Conservation (phyloP, 116 monocot genomes). For the Zostera marina region DNA sequence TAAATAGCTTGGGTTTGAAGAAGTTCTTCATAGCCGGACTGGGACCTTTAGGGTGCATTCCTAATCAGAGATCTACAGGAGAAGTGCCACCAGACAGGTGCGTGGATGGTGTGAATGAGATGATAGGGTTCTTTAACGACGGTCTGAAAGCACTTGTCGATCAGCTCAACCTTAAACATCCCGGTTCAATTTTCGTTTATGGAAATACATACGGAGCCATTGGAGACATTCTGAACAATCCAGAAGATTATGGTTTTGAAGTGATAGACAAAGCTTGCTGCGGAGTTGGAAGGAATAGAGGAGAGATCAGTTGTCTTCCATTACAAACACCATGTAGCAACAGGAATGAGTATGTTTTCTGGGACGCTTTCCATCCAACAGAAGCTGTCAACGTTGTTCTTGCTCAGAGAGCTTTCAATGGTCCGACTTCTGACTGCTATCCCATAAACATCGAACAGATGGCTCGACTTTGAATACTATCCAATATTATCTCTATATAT, state of each 20-base stretch:
- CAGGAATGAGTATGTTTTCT: slow-evolving; percentile 36
- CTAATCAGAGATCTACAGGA: slow-evolving; percentile 36
- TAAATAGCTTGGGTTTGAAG: slow-evolving; percentile 38
- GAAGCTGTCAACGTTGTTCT: slow-evolving; percentile 41
- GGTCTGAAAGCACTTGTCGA: slow-evolving; percentile 39
- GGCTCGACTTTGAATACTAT: slow-evolving; percentile 12
- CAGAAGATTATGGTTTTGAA: slow-evolving; percentile 35
- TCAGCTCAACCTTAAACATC: slow-evolving; percentile 49
- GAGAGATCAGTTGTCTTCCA: slow-evolving; percentile 45
- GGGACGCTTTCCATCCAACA: slow-evolving; percentile 75
- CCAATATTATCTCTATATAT: neutral
- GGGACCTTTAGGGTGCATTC: slow-evolving; percentile 70
- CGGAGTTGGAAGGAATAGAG: slow-evolving; percentile 27
- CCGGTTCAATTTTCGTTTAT: slow-evolving; percentile 40
- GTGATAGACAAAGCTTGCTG: slow-evolving; percentile 50
- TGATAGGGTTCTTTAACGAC: slow-evolving; percentile 47
- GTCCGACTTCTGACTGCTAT: slow-evolving; percentile 32
- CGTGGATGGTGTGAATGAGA: slow-evolving; percentile 52
- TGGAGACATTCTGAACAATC: slow-evolving; percentile 59
- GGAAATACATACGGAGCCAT: slow-evolving; percentile 62
- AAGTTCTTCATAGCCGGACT: slow-evolving; percentile 57
- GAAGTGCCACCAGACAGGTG: slow-evolving; percentile 28
- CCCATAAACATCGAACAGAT: slow-evolving; percentile 62
- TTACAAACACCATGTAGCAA: slow-evolving; percentile 22
- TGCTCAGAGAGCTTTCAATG: slow-evolving; percentile 36